These are phyloP conservation scores for Coffea canephora DNA, from an alignment of 257 asterid genomes.

Conservation along the genomic window DNA sequence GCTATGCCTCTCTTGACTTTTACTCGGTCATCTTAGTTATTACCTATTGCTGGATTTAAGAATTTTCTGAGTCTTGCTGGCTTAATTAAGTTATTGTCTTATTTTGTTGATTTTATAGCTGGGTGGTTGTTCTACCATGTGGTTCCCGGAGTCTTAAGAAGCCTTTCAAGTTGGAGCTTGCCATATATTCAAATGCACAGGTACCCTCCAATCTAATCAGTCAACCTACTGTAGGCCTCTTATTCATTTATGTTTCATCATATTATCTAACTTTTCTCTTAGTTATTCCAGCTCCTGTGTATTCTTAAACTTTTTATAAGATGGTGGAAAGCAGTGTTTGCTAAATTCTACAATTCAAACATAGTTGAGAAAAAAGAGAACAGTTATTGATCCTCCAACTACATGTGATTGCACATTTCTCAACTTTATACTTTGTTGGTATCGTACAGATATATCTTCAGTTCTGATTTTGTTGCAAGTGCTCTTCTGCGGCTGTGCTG, in stretches of 20 bases:
- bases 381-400: neutral
- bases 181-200: conserved; percentile 62
- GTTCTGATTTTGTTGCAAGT: neutral
- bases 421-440: neutral
- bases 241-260: neutral
- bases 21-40: neutral
- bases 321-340: neutral
- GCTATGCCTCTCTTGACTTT: neutral
- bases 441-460: neutral
- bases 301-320: neutral
- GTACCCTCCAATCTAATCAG: conserved; percentile 24
- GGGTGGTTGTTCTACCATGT: conserved; percentile 89
- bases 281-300: neutral
- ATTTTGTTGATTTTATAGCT: conserved; percentile 41
- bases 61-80: neutral
- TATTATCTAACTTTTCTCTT: neutral
- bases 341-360: neutral
- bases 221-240: neutral
- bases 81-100: neutral
- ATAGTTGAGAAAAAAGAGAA: neutral
- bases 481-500: too few species aligned
- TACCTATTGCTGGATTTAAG: neutral
- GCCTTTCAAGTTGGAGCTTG: conserved; percentile 94
- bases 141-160: conserved; percentile 66
- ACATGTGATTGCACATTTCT: neutral